Conservation (phyloP, 305 asterid genomes). For the Lippia alba region DNA sequence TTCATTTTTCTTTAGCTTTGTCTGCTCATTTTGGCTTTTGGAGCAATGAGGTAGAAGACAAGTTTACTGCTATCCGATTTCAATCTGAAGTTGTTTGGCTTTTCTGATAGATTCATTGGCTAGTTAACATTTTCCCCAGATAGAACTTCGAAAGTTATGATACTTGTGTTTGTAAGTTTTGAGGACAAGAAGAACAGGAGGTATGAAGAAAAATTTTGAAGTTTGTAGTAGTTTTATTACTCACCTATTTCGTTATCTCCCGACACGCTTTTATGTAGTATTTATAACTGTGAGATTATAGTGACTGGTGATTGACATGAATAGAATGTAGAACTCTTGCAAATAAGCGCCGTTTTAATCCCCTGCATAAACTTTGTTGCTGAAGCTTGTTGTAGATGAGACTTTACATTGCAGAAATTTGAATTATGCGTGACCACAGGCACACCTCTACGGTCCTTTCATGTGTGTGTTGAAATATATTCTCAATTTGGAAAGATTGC, state of each 20-base stretch:
- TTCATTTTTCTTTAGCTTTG: neutral
- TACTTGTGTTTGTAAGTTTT: conserved; percentile 1
- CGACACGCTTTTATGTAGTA: neutral
- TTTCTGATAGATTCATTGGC: neutral
- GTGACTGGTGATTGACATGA: conserved; percentile 7
- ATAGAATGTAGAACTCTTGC: neutral
- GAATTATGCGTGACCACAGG: neutral
- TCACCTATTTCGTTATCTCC: neutral
- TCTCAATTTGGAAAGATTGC: neutral
- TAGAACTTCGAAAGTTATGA: neutral
- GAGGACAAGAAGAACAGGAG: conserved; percentile 8
- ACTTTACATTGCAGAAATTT: neutral
- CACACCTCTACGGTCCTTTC: neutral
- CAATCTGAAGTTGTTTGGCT: neutral
- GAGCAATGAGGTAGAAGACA: neutral
- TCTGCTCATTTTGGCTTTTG: neutral
- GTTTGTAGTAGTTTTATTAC: conserved; percentile 7
- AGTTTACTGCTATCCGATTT: conserved; percentile 7
- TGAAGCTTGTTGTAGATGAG: neutral
- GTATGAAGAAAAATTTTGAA: conserved; percentile 7
- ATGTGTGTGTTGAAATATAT: conserved; percentile 7
- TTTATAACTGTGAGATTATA: neutral
- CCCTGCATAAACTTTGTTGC: neutral
- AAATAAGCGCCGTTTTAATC: neutral
- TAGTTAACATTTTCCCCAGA: neutral